These are phyloP conservation scores for Aspergillus pseudonomiae DNA, from an alignment of 2,329 filamentous ascomycete genomes.

Conservation along the genomic window DNA sequence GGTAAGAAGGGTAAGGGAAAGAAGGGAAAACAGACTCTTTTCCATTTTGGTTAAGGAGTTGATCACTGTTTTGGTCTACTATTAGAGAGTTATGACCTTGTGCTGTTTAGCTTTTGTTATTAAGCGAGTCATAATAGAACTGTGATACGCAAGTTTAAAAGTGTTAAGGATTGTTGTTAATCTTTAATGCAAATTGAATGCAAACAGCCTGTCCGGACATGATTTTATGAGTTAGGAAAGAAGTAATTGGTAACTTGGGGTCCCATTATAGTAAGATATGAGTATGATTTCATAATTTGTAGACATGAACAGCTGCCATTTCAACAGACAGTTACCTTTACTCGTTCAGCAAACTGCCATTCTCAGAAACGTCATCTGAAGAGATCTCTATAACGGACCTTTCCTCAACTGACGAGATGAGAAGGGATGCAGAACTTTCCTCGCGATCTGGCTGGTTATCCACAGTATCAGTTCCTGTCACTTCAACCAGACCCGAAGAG, in stretches of 20 bases:
- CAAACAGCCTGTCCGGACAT: neutral
- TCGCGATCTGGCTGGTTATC: neutral
- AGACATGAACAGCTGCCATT: neutral
- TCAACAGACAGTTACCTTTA: neutral
- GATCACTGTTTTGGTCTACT: neutral
- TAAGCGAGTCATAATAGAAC: slow-evolving; percentile 2
- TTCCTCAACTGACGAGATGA: neutral
- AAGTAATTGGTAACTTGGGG: neutral
- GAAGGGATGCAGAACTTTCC: neutral
- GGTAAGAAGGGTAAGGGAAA: slow-evolving; percentile 43
- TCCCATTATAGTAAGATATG: neutral
- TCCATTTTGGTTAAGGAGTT: slow-evolving; percentile 39
- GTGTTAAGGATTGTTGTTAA: neutral
- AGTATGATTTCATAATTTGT: no score
- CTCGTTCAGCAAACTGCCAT: neutral
- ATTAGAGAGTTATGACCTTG: neutral
- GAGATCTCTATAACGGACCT: neutral
- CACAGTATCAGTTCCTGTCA: neutral
- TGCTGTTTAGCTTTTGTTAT: slow-evolving; percentile 7
- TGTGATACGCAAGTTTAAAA: neutral
- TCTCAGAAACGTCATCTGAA: neutral
- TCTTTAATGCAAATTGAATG: neutral
- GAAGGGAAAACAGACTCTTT: slow-evolving; percentile 46
- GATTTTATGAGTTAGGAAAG: neutral
- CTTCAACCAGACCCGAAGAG: neutral